These are phyloP conservation scores for Pichia nanzhaoensis DNA, from an alignment of 805 yeast genomes.

Conservation along the genomic window DNA sequence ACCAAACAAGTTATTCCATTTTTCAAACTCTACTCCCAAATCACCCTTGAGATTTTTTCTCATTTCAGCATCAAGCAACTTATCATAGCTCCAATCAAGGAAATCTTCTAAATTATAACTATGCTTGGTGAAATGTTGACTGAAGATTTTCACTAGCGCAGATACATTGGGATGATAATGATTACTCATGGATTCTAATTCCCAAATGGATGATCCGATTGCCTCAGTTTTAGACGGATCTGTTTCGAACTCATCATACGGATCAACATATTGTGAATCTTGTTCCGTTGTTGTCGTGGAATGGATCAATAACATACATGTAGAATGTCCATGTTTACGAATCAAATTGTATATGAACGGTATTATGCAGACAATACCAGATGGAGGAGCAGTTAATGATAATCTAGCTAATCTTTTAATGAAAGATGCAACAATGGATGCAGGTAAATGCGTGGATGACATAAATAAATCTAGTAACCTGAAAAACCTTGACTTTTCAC, in stretches of 20 bases:
- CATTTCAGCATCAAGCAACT: constrained; percentile 57
- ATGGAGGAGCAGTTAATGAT: constrained; percentile 71
- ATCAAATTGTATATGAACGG: constrained; percentile 90
- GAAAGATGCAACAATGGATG: constrained; percentile 79
- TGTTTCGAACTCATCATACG: constrained; percentile 53
- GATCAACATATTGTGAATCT: constrained; percentile 44
- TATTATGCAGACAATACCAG: constrained; percentile 78
- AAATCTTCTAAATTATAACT: constrained; percentile 90
- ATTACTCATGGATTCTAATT: constrained; percentile 59
- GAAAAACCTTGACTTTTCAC: constrained; percentile 80
- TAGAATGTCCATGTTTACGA: constrained; percentile 70
- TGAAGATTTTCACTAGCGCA: constrained; percentile 78
- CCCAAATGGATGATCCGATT: constrained; percentile 86
- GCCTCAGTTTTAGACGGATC: constrained; percentile 82
- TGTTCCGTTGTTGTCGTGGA: constrained; percentile 30
- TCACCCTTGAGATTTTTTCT: constrained; percentile 60
- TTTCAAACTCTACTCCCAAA: constrained; percentile 74
- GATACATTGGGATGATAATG: constrained; percentile 97
- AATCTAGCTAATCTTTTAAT: constrained; percentile 76
- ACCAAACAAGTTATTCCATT: constrained; percentile 36
- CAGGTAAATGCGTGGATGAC: constrained; percentile 80
- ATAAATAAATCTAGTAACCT: constrained; percentile 81
- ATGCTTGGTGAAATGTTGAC: constrained; percentile 85
- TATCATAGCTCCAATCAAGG: constrained; percentile 79
- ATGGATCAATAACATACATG: constrained; percentile 87